Base-by-base conservation (phyloP, 2,329 filamentous ascomycete genomes). In the Aspergillus sp. region DNA sequence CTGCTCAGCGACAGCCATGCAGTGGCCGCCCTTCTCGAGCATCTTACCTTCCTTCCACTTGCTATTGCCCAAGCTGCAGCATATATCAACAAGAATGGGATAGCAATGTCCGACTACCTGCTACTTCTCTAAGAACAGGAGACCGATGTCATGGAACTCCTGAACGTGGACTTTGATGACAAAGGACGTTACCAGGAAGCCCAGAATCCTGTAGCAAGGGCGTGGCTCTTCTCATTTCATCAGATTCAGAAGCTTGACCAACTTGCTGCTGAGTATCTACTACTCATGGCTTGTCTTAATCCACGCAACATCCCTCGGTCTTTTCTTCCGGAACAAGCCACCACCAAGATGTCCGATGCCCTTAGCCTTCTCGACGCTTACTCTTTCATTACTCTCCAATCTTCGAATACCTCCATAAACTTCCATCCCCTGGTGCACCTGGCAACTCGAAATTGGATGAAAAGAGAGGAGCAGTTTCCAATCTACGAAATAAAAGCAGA, bases 171-270 rank as follows among this genome's bases (percentile, higher is more conserved):
- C 4, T 60, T 60, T 50, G 45, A 45, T 10, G 54, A 56, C 16
- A 36, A 55, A n/a, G 47, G 47, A 11, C 47, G 58, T 17, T 59
- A 60, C 30, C 10, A 36, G 2, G 51, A 50, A 9, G 51, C 19
- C n/a, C 38, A 54, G 26, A 59, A 60, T 35, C 41, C 56, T n/a
- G 40, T 59, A 8, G 41, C 40, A 10, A 43, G 6, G 3, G 59
- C 56, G 4, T 60, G 58, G 58, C 33, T 53, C 2, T 50, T 57
- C n/a, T 60, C 56, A 20, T 60, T 60, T 19, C 17, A 53, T n/a
- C 56, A 59, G n/a, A 50, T 59, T 13, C 49, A 52, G 14, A 17
- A 33, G 2, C 32, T 17, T 1, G 33, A 50, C 33, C 7, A 24
- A 14, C 16, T 53, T 4, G 53, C 56, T 17, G 26, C 26, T 3